Base-by-base conservation (phyloP, 2,329 filamentous ascomycete genomes). In the Gremmenia infestans region DNA sequence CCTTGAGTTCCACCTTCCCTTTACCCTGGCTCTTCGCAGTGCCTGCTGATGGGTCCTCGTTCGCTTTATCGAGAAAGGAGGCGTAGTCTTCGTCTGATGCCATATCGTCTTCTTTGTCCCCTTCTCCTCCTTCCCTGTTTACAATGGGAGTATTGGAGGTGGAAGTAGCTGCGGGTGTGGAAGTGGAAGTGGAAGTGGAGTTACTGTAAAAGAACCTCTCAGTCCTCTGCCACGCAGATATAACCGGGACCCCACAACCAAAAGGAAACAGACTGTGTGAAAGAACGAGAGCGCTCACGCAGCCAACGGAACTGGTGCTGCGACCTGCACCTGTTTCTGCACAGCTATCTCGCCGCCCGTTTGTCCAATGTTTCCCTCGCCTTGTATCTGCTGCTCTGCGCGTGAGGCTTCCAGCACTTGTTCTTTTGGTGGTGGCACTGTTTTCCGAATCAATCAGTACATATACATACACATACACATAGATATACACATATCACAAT, bases 41-140 rank as follows among this genome's bases (percentile, higher is more conserved):
- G 60, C 86, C 85, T 57, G 83, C 80, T 70, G 83, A 86, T 17
- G 88, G 86, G 69, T 91, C 86, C 67, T 85, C 77, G 74, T 96
- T 96, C 53, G 91, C 90, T 76, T 94, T 94, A 70, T 94, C 81
- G 55, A 97, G 78, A 70, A 97, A 96, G 57, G 87, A 78, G 73
- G 85, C 82, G 77, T 96, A 97, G 60, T 88, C 87, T 59, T 88
- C 84, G 78, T 96, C 91, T 53, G 85, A 86, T 7, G 85, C 82
- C 87, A 89, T 90, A 17, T 64, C 63, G 17, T 53, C 49, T 42
- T 25, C 43, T 32, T 14, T 17, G 7, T 12, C 5, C 25, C 0
- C 5, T 39, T 28, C 28, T 25, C 23, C 17, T 19, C 17, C 40
- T 19, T 15, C 36, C 8, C 35, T 45, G 32, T 28, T 12, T 12